Evolutionary conservation across 805 yeast genomes (phyloP), one percentile per base, ranked within the genome.

Genomic region (Metschnikowia matae): DNA sequence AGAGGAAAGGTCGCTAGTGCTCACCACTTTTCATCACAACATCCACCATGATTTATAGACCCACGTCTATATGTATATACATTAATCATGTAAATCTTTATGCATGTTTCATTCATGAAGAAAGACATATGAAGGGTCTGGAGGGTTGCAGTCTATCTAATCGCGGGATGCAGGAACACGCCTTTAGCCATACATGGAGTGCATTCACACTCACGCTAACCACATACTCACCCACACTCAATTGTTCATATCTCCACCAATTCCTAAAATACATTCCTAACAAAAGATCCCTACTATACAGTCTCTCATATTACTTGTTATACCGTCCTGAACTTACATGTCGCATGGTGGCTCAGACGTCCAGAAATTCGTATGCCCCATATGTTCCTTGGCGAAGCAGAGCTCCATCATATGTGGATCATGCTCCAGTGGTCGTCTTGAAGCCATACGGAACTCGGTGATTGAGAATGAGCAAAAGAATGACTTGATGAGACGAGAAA

Each of bases 401-500:
- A 61, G 54, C 6, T 61, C 55, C 46, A 38, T 64, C n/a, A 42
- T 64, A 7, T 67, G 71, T 54, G 54, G 53, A 17, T 45, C 50
- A 1, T 67, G 71, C 41, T 52, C 51, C 31, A 54, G 57, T 21
- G 59, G 54, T 14, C 44, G 52, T 26, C 51, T 62, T 7, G 66
- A 63, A 37, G 37, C 60, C 15, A 40, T 65, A 15, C 50, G 66
- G 21, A 64, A 65, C 51, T 59, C 65, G 1, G 64, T 64, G 34
- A 45, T 57, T 6, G 61, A 57, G 31, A 67, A 63, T 38, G 74
- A 70, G 38, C 39, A 35, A 14, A 21, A 54, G 29, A 69, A 66
- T 40, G 34, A 43, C 6, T 32, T 46, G 2, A 54, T 63, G 48
- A 57, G 66, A 13, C 40, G 37, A 11, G 61, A 62, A 26, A 69